Base-by-base conservation (phyloP, 2,329 filamentous ascomycete genomes). In the Trichoderma oligosporum region DNA sequence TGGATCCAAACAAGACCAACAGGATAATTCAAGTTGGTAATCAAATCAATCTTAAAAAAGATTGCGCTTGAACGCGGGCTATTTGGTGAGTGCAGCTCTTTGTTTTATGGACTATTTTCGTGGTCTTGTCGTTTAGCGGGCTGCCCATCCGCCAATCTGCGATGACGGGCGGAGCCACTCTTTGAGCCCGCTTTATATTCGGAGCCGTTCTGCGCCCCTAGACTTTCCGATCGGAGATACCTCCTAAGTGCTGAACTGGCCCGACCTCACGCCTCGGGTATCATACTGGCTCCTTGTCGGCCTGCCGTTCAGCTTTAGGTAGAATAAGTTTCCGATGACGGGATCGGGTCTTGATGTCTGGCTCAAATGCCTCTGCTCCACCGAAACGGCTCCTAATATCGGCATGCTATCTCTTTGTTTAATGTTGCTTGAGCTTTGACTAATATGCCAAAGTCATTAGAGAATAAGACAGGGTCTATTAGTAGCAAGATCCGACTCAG, bases 91-190 rank as follows among this genome's bases (percentile, higher is more conserved):
- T 58, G n/a, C 41, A 41, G 24, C 47, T 47, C 18, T 18, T n/a
- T 31, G n/a, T 25, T 20, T 45, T 55, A 29, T 41, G n/a, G 41
- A 38, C 51, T 41, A 47, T 47, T 27, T 25, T 33, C 33, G 35
- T 16, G n/a, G n/a, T 46, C 31, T 20, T 27, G 14, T 16, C 29
- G 25, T 11, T 36, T 38, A 51, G 56, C 25, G 27, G n/a, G 48
- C 20, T 45, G 38, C 33, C 36, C 22, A 56, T 38, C 51, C 39
- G 51, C 57, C 62, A 63, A 60, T 61, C 51, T 58, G 52, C 45
- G 56, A 41, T 35, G 44, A 49, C 16, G 24, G 46, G 60, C 61
- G 60, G 62, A 62, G 58, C 55, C 57, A 46, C 47, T 9, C 11
- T n/a, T n/a, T 41, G 55, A 56, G 56, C 27, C 42, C 44, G 27